phyloP scores from a whole-genome alignment of 2,329 filamentous ascomycete genomes.

The Penicillium sp. region DNA sequence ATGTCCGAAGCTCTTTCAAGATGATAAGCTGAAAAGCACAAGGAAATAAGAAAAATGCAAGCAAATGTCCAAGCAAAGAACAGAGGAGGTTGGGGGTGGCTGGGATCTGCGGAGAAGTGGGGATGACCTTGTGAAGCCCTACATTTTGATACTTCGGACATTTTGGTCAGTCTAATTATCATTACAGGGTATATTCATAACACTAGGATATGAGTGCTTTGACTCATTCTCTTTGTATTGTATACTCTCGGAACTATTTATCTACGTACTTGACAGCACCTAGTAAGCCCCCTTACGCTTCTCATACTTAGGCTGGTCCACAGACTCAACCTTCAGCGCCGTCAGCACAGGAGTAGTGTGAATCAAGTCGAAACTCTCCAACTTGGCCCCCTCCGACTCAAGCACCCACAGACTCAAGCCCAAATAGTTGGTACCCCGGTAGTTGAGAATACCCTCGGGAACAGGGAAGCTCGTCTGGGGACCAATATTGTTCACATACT shows the following conservation, averaged over 20 bases:
- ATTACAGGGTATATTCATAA: neutral
- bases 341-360: conserved; percentile 52
- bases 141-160: neutral
- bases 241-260: neutral
- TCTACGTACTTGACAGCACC: neutral
- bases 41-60: neutral
- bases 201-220: neutral
- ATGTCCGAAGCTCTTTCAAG: neutral
- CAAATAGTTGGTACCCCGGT: conserved; percentile 67
- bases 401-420: conserved; percentile 68
- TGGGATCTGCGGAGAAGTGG: conserved; percentile 9
- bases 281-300: conserved; percentile 53
- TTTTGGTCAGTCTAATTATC: neutral
- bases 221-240: neutral
- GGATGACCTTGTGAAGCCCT: neutral
- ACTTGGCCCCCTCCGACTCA: conserved; percentile 54
- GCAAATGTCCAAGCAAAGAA: neutral
- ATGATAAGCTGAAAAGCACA: neutral
- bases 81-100: conserved; percentile 5
- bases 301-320: conserved; percentile 47
- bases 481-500: conserved; percentile 68
- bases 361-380: conserved; percentile 54
- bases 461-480: conserved; percentile 71
- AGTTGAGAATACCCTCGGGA: conserved; percentile 69
- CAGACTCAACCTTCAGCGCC: conserved; percentile 47